These are phyloP conservation scores for Monosporascus sp. DNA, from an alignment of 2,329 filamentous ascomycete genomes.

Conservation along the genomic window DNA sequence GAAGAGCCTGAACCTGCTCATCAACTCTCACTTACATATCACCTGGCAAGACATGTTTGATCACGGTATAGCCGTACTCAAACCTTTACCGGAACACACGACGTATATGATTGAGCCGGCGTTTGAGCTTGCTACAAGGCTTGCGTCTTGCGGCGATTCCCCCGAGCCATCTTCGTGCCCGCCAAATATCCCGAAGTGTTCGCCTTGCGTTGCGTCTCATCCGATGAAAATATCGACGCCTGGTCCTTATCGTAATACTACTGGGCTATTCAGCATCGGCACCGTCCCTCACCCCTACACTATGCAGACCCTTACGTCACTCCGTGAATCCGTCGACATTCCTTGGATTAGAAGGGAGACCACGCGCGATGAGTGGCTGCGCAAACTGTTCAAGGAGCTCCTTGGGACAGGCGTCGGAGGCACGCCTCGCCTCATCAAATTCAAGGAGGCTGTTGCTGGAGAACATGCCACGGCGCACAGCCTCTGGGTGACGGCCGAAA, in stretches of 20 bases:
- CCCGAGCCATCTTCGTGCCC: conserved; percentile 76
- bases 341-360: conserved; percentile 63
- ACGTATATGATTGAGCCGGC: conserved; percentile 67
- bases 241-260: conserved; percentile 64
- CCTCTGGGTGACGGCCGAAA: conserved; percentile 76
- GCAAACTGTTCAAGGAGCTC: conserved; percentile 62
- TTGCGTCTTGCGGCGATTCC: conserved; percentile 68
- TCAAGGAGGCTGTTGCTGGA: conserved; percentile 78
- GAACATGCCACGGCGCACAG: conserved; percentile 58
- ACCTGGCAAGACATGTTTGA: conserved; percentile 78
- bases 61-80: conserved; percentile 73
- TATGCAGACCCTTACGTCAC: conserved; percentile 60
- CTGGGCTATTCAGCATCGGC: conserved; percentile 72
- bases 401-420: conserved; percentile 59
- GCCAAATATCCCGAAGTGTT: conserved; percentile 71
- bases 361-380: conserved; percentile 74
- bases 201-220: conserved; percentile 62
- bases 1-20: conserved; percentile 62
- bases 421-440: conserved; percentile 60
- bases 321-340: conserved; percentile 55
- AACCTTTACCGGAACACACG: conserved; percentile 72
- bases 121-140: conserved; percentile 65
- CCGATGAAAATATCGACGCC: conserved; percentile 64
- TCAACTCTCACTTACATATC: conserved; percentile 79
- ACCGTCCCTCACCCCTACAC: conserved; percentile 92